Evolutionary conservation across 2,329 filamentous ascomycete genomes (phyloP).

Genomic region (Gaeumannomyces sp.): DNA sequence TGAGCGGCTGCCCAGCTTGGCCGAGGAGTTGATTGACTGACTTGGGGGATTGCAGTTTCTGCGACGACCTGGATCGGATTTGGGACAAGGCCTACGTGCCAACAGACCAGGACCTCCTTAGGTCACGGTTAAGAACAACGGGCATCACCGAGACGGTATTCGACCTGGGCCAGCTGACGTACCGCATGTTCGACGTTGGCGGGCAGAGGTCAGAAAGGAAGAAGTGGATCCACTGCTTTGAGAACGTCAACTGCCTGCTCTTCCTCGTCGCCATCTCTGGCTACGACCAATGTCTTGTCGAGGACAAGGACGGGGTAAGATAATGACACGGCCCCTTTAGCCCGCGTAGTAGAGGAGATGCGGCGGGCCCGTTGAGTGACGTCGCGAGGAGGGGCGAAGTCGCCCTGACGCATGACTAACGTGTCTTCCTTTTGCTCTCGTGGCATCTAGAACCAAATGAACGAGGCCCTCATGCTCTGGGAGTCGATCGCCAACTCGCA

Average conservation of each 20-base stretch:
- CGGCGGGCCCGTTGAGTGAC: not conserved
- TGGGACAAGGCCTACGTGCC: constrained; percentile 77
- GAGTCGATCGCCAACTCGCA: constrained; percentile 81
- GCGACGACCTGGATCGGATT: constrained; percentile 68
- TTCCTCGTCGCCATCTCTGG: constrained; percentile 95
- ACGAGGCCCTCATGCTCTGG: constrained; percentile 81
- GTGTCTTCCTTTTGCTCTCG: not conserved
- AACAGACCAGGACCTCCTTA: constrained; percentile 88
- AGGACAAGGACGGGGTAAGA: constrained; percentile 90
- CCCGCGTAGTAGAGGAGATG: no score
- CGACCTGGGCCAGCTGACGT: constrained; percentile 84
- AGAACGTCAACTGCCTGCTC: constrained; percentile 85
- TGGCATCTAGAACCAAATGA: constrained; percentile 71
- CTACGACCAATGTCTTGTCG: constrained; percentile 92
- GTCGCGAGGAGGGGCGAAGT: not conserved
- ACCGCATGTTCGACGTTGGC: constrained; percentile 95
- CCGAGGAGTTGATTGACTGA: not conserved
- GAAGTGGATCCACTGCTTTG: constrained; percentile 97
- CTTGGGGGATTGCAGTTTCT: constrained; percentile 56
- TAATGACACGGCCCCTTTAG: not conserved
- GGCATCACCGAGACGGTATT: constrained; percentile 95
- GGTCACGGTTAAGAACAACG: constrained; percentile 83
- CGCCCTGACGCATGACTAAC: not conserved
- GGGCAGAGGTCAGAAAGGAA: constrained; percentile 89
- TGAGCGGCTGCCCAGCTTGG: not conserved